These are phyloP conservation scores for Naganishia albida DNA, from an alignment of 1,284 basidiomycete species.

Conservation along the genomic window DNA sequence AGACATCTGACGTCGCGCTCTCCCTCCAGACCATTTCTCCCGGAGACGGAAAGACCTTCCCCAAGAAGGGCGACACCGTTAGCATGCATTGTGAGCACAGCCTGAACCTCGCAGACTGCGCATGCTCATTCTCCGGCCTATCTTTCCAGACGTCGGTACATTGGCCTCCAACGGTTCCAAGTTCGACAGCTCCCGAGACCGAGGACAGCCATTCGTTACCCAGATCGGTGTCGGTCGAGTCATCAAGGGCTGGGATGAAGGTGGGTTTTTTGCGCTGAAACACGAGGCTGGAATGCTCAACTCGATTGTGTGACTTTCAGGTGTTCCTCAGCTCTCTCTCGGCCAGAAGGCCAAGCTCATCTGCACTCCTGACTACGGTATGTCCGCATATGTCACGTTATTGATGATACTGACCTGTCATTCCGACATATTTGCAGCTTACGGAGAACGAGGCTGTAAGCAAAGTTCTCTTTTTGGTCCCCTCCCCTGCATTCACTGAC, in stretches of 20 bases:
- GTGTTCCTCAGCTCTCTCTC: conserved; percentile 61
- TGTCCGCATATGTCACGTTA: conserved; percentile 3
- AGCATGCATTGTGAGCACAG: conserved; percentile 52
- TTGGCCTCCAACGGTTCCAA: conserved; percentile 53
- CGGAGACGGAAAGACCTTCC: conserved; percentile 55
- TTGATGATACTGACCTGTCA: not conserved
- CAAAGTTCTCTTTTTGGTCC: not conserved
- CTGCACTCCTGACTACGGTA: conserved; percentile 54
- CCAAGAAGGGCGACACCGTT: conserved; percentile 51
- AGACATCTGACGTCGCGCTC: not conserved
- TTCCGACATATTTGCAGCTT: conserved; percentile 52
- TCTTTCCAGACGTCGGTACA: conserved; percentile 52
- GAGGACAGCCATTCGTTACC: conserved; percentile 66
- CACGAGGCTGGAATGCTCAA: not conserved
- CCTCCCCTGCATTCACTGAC: conserved; percentile 42
- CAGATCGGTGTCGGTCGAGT: conserved; percentile 74
- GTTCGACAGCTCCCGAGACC: conserved; percentile 56
- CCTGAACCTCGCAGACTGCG: not conserved
- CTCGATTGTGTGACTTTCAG: conserved; percentile 40
- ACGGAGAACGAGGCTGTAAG: conserved; percentile 30
- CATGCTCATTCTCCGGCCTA: not conserved
- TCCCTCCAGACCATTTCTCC: conserved; percentile 44
- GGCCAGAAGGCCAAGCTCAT: conserved; percentile 62
- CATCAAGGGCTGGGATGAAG: conserved; percentile 86
- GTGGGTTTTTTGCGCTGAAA: not conserved